These are phyloP conservation scores for Firmiana major DNA, from an alignment of 345 rosid genomes.

Conservation along the genomic window DNA sequence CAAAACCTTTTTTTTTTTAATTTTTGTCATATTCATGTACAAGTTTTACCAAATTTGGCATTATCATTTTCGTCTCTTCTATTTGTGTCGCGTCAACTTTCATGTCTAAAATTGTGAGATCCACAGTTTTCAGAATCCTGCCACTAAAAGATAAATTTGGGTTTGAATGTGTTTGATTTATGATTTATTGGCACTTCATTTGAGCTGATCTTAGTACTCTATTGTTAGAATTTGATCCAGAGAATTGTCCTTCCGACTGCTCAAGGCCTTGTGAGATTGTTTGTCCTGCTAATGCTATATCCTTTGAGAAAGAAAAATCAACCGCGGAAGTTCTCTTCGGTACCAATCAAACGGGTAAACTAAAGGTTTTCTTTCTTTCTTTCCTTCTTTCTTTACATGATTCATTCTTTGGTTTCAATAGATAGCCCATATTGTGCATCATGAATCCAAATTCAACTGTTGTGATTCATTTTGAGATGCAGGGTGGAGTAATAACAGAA, in stretches of 20 bases:
- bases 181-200: neutral
- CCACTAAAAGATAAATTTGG: neutral
- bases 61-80: too few species aligned
- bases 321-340: conserved; percentile 5
- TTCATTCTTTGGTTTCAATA: conserved; percentile 5
- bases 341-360: conserved; percentile 8
- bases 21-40: too few species aligned
- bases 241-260: conserved; percentile 57
- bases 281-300: conserved; percentile 63
- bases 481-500: conserved; percentile 56
- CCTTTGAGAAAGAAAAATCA: conserved; percentile 22
- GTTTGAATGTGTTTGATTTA: neutral
- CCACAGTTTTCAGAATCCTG: too few species aligned
- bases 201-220: neutral
- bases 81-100: too few species aligned
- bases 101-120: too few species aligned
- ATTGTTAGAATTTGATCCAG: conserved; percentile 50
- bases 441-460: neutral
- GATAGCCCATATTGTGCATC: neutral
- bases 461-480: conserved; percentile 11
- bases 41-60: too few species aligned
- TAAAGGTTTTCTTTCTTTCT: conserved; percentile 23
- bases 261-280: conserved; percentile 51
- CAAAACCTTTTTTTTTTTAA: too few species aligned
- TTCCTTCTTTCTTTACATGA: neutral